Conservation (phyloP, 2,329 filamentous ascomycete genomes). For the Xylariaceae sp. region DNA sequence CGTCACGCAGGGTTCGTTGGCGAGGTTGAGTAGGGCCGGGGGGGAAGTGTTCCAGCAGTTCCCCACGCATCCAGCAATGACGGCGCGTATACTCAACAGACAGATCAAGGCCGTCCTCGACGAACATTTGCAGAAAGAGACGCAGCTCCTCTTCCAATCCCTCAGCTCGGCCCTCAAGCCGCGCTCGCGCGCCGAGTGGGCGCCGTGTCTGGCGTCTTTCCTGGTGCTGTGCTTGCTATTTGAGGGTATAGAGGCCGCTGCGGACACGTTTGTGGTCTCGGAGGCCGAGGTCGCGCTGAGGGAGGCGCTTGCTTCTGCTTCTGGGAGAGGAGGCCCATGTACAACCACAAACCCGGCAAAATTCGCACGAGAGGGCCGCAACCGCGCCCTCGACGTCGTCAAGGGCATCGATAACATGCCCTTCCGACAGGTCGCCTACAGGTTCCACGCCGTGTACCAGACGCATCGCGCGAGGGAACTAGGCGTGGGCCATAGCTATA, state of each 20-base stretch:
- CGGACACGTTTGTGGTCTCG: constrained; percentile 46
- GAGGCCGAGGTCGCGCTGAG: constrained; percentile 46
- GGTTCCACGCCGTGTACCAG: constrained; percentile 56
- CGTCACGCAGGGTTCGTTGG: constrained; percentile 41
- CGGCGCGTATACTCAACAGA: constrained; percentile 49
- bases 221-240: constrained; percentile 54
- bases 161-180: constrained; percentile 51
- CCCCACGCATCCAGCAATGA: constrained; percentile 38
- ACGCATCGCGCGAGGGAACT: constrained; percentile 45
- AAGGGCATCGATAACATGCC: constrained; percentile 52
- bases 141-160: constrained; percentile 45
- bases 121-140: constrained; percentile 48
- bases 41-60: too few relatives aligned
- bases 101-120: constrained; percentile 54
- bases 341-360: constrained; percentile 7
- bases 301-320: constrained; percentile 30
- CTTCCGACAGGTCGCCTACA: constrained; percentile 55
- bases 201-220: constrained; percentile 52
- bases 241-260: constrained; percentile 50
- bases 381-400: constrained; percentile 42
- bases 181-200: constrained; percentile 49
- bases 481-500: constrained; percentile 27
- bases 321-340: constrained; percentile 9
- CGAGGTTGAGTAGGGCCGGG: constrained; percentile 37
- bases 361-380: constrained; percentile 35